A percentile compares a stretch with the other conserved stretches of the same genome.
Conservation (phyloP, 192 early-diverging fungal species). For the Globomyces pollinis-pini region DNA sequence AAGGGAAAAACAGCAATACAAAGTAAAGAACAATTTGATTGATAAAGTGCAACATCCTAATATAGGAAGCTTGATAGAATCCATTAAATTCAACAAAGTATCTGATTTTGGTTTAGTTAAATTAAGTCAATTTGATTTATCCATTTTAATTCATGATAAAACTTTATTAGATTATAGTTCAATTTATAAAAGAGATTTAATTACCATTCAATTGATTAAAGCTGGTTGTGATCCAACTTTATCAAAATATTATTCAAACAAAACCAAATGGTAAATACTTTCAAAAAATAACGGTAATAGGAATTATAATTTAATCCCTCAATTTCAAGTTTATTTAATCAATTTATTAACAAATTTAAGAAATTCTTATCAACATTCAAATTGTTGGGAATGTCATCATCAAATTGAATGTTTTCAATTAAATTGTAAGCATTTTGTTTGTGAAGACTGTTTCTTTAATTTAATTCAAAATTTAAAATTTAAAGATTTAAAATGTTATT, state of each 20-base stretch:
- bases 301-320: too few relatives aligned
- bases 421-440: neutral
- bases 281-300: too few relatives aligned
- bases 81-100: neutral
- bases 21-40: too few relatives aligned
- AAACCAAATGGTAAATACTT: too few relatives aligned
- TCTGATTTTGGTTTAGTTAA: neutral
- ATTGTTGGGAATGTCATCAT: neutral
- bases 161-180: neutral
- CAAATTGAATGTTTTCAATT: neutral
- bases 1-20: too few relatives aligned
- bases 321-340: too few relatives aligned
- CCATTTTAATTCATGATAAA: neutral
- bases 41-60: too few relatives aligned
- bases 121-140: neutral
- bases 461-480: neutral
- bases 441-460: slow-evolving; percentile 6
- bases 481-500: neutral
- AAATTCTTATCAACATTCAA: too few relatives aligned
- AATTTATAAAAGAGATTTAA: slow-evolving; percentile 1
- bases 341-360: too few relatives aligned
- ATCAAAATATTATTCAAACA: neutral
- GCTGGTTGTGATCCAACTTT: neutral
- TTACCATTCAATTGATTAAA: neutral
- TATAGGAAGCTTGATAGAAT: neutral